phyloP scores from a whole-genome alignment of 2,329 filamentous ascomycete genomes.

The Thelonectria discophora region DNA sequence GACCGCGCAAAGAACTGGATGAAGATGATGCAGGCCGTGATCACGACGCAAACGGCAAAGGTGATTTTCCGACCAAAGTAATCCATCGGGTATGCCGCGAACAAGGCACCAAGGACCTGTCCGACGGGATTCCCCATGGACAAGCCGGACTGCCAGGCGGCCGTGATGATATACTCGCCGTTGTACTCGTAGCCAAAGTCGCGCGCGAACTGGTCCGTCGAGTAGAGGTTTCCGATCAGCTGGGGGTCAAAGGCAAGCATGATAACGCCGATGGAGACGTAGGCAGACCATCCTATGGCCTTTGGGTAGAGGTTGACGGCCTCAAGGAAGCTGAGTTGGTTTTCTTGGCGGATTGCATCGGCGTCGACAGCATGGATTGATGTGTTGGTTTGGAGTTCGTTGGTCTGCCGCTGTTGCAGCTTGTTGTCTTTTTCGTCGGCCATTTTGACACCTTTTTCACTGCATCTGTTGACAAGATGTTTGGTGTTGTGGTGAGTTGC shows the following conservation, averaged over 20 bases:
- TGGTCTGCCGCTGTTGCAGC: neutral
- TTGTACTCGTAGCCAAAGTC: constrained; percentile 6
- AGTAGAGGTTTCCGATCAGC: neutral
- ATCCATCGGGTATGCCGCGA: constrained; percentile 4
- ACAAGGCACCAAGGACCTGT: neutral
- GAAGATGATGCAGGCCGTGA: constrained; percentile 40
- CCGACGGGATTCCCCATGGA: constrained; percentile 8
- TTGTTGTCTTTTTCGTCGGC: neutral
- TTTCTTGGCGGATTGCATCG: neutral
- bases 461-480: neutral
- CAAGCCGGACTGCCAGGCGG: constrained; percentile 2
- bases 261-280: constrained; percentile 2
- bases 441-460: neutral
- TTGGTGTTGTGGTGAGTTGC: neutral
- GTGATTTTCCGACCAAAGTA: neutral
- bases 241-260: constrained; percentile 4
- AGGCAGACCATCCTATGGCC: constrained; percentile 1
- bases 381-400: neutral
- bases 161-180: constrained; percentile 2
- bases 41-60: neutral
- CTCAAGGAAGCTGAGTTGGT: neutral
- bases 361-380: neutral
- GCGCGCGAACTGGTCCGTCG: neutral
- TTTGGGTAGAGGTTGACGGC: constrained; percentile 1
- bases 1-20: constrained; percentile 47